Percentiles rank a stretch among this genome's conserved stretches.
These are phyloP conservation scores for Oidiodendron maius DNA, from an alignment of 495 filamentous ascomycete species.

Conservation along the genomic window DNA sequence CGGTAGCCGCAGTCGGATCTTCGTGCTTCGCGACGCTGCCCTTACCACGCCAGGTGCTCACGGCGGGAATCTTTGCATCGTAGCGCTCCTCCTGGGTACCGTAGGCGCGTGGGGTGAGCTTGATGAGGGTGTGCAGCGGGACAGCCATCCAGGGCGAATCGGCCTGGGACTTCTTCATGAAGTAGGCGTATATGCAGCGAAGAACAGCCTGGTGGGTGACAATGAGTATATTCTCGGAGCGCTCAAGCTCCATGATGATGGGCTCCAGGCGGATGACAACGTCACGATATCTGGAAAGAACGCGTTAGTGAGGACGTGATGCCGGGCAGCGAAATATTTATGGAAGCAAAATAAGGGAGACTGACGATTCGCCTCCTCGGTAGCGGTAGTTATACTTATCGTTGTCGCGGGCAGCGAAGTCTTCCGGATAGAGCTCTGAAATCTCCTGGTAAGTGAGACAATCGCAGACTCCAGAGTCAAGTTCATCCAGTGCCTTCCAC, in stretches of 20 bases:
- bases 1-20: slow-evolving; percentile 14
- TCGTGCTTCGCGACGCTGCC: slow-evolving; percentile 77
- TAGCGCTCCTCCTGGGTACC: slow-evolving; percentile 77
- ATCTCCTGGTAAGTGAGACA: slow-evolving; percentile 93
- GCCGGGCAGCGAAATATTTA: neutral
- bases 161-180: slow-evolving; percentile 93
- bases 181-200: slow-evolving; percentile 96
- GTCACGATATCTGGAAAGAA: slow-evolving; percentile 64
- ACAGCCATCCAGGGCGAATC: slow-evolving; percentile 94
- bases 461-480: slow-evolving; percentile 94
- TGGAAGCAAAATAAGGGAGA: neutral
- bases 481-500: slow-evolving; percentile 97
- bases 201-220: slow-evolving; percentile 96
- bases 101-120: slow-evolving; percentile 92
- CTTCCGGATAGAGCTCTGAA: slow-evolving; percentile 81
- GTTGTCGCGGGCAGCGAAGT: slow-evolving; percentile 89
- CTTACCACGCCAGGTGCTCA: slow-evolving; percentile 91
- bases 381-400: slow-evolving; percentile 99
- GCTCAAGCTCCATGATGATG: slow-evolving; percentile 98
- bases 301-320: neutral
- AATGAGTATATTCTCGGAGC: slow-evolving; percentile 93
- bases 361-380: slow-evolving; percentile 77
- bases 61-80: slow-evolving; percentile 85
- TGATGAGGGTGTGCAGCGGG: slow-evolving; percentile 91
- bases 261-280: slow-evolving; percentile 96